Conservation (phyloP, 768 basidiomycete genomes). For the Phylloporus sp. region DNA sequence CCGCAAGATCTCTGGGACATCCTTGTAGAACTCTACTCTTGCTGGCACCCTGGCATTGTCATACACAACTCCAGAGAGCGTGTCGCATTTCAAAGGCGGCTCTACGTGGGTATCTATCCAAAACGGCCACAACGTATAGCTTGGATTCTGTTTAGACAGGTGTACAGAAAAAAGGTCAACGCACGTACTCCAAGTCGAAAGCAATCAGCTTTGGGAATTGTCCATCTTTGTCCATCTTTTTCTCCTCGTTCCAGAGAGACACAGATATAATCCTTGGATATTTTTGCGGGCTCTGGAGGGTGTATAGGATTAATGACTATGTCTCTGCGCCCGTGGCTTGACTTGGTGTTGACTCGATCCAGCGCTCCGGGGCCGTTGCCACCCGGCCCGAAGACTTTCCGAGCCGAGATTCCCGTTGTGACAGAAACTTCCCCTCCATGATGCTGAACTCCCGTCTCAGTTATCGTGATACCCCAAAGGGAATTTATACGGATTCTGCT, state of each 20-base stretch:
- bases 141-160: slow-evolving; percentile 25
- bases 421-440: too few relatives aligned
- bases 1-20: slow-evolving; percentile 73
- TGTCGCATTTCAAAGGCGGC: slow-evolving; percentile 51
- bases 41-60: slow-evolving; percentile 20
- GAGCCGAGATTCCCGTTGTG: too few relatives aligned
- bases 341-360: too few relatives aligned
- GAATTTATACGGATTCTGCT: too few relatives aligned
- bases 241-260: neutral
- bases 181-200: slow-evolving; percentile 75
- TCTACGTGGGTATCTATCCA: slow-evolving; percentile 83
- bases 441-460: too few relatives aligned
- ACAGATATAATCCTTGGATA: too few relatives aligned
- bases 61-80: slow-evolving; percentile 16
- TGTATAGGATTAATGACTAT: too few relatives aligned
- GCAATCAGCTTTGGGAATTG: slow-evolving; percentile 62
- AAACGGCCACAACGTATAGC: slow-evolving; percentile 83
- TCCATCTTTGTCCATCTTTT: slow-evolving; percentile 17
- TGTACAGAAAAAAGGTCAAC: neutral
- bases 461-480: too few relatives aligned
- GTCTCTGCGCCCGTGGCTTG: too few relatives aligned
- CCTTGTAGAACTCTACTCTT: slow-evolving; percentile 65
- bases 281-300: too few relatives aligned
- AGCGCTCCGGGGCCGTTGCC: too few relatives aligned
- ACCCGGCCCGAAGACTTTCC: too few relatives aligned